Conservation (phyloP, 305 asterid species). For the Fraxinus latifolia region DNA sequence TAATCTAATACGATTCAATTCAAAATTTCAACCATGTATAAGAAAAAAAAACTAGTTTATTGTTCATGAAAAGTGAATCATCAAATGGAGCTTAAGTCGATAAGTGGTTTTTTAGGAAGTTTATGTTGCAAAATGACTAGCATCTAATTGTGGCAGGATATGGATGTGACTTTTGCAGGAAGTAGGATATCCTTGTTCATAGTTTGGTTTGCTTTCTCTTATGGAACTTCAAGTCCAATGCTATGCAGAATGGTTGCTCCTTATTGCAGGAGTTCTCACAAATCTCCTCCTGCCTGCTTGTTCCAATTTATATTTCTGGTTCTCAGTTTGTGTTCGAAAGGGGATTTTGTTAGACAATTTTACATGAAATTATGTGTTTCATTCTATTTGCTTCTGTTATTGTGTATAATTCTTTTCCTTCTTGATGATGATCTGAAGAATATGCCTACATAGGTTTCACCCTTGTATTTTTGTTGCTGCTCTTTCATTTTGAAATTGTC, state of each 20-base stretch:
- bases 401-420: background rate
- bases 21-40: background rate
- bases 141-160: background rate
- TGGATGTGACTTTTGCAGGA: constrained; percentile 26
- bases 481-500: background rate
- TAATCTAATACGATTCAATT: background rate
- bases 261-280: background rate
- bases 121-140: background rate
- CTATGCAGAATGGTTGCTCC: background rate
- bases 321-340: background rate
- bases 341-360: background rate
- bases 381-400: background rate
- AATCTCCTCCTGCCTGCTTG: background rate
- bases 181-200: background rate
- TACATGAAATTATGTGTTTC: background rate
- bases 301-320: background rate
- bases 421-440: background rate
- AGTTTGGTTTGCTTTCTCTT: background rate
- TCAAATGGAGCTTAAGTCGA: background rate
- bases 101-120: background rate
- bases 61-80: background rate
- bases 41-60: background rate
- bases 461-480: background rate
- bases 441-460: background rate
- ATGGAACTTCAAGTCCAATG: background rate